Percentiles rank a stretch among this genome's conserved stretches.
Evolutionary conservation across 1,139 yeast genomes (phyloP).

Genomic region (Suhomyces wounanorum): DNA sequence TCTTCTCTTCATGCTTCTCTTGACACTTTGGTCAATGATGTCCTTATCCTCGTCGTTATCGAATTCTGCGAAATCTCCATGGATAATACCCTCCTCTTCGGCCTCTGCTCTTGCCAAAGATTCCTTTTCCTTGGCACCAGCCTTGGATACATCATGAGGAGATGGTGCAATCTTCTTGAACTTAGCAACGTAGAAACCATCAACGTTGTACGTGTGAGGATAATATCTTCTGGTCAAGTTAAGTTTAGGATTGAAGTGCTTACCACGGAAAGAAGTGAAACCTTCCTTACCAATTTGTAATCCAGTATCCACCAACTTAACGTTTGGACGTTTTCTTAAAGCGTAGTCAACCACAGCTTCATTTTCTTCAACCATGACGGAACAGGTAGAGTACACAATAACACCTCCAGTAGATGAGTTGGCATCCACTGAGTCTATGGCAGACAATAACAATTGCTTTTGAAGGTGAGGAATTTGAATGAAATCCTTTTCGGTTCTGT

Average conservation of each 20-base stretch:
- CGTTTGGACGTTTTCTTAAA: conserved; percentile 93
- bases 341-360: conserved; percentile 99
- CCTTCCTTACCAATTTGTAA: conserved; percentile 95
- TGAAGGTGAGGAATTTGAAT: conserved; percentile 96
- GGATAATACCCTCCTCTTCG: conserved; percentile 77
- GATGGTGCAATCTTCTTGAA: conserved; percentile 89
- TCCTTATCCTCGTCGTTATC: conserved; percentile 75
- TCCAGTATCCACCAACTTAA: conserved; percentile 91
- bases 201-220: conserved; percentile 98
- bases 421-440: conserved; percentile 97
- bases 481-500: conserved; percentile 94
- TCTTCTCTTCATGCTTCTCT: conserved; percentile 71
- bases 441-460: conserved; percentile 88
- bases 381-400: conserved; percentile 96
- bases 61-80: conserved; percentile 83
- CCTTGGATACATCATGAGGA: conserved; percentile 79
- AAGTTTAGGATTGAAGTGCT: conserved; percentile 77
- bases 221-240: conserved; percentile 90
- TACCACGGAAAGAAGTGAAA: conserved; percentile 90
- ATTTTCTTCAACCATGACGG: conserved; percentile 97
- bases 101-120: conserved; percentile 75
- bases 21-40: conserved; percentile 72
- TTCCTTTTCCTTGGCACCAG: conserved; percentile 90
- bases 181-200: conserved; percentile 97
- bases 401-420: conserved; percentile 89